A percentile compares a stretch with the other conserved stretches of the same genome.
phyloP scores from a whole-genome alignment of 768 basidiomycete species.

The Melanogaster broomeanus region DNA sequence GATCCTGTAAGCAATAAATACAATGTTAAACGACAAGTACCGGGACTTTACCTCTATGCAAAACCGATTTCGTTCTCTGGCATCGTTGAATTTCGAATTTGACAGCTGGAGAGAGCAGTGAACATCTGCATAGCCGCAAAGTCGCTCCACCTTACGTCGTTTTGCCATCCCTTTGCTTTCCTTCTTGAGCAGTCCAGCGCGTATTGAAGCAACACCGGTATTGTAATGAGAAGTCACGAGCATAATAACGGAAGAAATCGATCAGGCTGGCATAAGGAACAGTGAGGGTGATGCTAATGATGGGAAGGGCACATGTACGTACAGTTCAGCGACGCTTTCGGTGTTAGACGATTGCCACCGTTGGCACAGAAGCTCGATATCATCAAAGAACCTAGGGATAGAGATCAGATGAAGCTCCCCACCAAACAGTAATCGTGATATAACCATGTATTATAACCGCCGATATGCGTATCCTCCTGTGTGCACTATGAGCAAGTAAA shows the following conservation, averaged over 20 bases:
- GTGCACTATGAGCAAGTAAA: constrained; percentile 11
- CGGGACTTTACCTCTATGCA: constrained; percentile 83
- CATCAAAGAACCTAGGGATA: constrained; percentile 86
- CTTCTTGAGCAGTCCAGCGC: constrained; percentile 87
- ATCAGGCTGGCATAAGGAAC: constrained; percentile 64
- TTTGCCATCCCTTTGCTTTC: constrained; percentile 94
- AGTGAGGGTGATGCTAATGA: constrained; percentile 4
- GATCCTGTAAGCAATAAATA: constrained; percentile 60
- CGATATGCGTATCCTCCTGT: constrained; percentile 80
- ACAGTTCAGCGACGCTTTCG: constrained; percentile 93
- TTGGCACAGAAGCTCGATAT: constrained; percentile 87
- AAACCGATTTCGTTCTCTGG: constrained; percentile 88
- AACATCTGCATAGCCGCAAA: neutral
- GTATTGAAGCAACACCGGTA: constrained; percentile 87
- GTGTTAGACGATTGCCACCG: constrained; percentile 94
- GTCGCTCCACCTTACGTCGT: constrained; percentile 62
- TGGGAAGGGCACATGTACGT: constrained; percentile 28
- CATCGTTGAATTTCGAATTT: constrained; percentile 58
- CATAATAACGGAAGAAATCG: constrained; percentile 97
- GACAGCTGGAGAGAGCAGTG: constrained; percentile 41
- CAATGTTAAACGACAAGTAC: neutral
- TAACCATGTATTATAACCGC: constrained; percentile 81
- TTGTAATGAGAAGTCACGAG: constrained; percentile 92
- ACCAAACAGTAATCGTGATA: constrained; percentile 15
- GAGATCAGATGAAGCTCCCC: constrained; percentile 9